Conservation (phyloP, 768 basidiomycete genomes). For the Pleurotus tuber-regium region DNA sequence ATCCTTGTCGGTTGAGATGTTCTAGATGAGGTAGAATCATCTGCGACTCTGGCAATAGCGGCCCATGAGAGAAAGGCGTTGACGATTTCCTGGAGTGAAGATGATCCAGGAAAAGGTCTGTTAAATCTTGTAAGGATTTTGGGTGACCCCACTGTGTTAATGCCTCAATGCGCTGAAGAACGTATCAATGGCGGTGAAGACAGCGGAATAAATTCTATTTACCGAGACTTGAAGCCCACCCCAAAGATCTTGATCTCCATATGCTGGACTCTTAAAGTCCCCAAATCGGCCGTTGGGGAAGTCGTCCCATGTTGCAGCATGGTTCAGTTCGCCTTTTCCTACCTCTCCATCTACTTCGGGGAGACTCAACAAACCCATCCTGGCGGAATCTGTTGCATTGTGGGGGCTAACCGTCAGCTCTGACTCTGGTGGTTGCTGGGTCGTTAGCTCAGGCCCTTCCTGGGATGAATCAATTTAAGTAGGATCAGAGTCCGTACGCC, state of each 20-base stretch:
- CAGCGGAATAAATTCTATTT: slow-evolving; percentile 15
- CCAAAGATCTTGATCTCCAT: slow-evolving; percentile 79
- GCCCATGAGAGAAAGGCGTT: slow-evolving; percentile 86
- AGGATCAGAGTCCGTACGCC: neutral
- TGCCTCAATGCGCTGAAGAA: slow-evolving; percentile 54
- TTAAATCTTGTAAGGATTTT: slow-evolving; percentile 62
- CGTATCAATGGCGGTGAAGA: too few relatives aligned
- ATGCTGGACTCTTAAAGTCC: slow-evolving; percentile 96
- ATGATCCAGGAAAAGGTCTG: slow-evolving; percentile 75
- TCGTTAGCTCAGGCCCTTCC: slow-evolving; percentile 37
- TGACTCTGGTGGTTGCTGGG: slow-evolving; percentile 22
- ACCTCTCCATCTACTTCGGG: slow-evolving; percentile 52
- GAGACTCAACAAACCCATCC: slow-evolving; percentile 48
- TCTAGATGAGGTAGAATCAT: slow-evolving; percentile 79
- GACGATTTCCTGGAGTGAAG: slow-evolving; percentile 68
- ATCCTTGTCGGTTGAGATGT: slow-evolving; percentile 69
- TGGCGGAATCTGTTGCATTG: slow-evolving; percentile 62
- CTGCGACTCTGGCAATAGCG: slow-evolving; percentile 79
- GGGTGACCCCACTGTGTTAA: slow-evolving; percentile 79
- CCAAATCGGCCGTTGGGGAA: slow-evolving; percentile 99
- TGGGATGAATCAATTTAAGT: slow-evolving; percentile 18
- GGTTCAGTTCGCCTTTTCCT: slow-evolving; percentile 72
- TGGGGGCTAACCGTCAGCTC: slow-evolving; percentile 60
- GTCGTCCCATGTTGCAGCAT: slow-evolving; percentile 86
- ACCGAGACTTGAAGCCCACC: slow-evolving; percentile 66